Conservation (phyloP, 192 early-diverging fungal species). For the Backusella circina region DNA sequence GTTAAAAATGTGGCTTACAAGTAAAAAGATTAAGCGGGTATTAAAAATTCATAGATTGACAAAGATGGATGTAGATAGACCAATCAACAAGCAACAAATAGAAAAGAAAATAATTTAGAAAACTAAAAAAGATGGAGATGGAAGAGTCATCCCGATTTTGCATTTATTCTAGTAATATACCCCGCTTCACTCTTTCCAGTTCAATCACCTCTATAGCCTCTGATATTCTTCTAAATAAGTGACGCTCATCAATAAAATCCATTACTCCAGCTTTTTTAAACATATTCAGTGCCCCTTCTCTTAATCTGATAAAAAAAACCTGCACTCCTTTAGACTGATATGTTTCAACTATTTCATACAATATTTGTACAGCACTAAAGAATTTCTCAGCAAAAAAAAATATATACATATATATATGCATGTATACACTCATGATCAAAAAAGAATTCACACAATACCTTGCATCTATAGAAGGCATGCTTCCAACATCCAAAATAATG, state of each 20-base stretch:
- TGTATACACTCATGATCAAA: neutral
- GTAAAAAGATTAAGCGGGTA: conserved; percentile 1
- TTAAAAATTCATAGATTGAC: conserved; percentile 6
- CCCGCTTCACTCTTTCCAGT: conserved; percentile 1
- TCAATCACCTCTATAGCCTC: conserved; percentile 31
- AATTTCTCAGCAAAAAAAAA: neutral
- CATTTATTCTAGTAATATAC: conserved; percentile 1
- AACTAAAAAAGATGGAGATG: neutral
- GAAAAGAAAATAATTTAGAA: conserved; percentile 1
- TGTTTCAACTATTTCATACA: conserved; percentile 86
- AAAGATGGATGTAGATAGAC: conserved; percentile 13
- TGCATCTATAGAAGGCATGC: conserved; percentile 87
- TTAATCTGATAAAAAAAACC: conserved; percentile 90
- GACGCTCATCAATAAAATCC: conserved; percentile 53
- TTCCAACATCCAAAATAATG: conserved; percentile 89
- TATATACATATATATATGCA: neutral
- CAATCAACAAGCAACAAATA: conserved; percentile 6
- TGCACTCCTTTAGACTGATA: conserved; percentile 74
- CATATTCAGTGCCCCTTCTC: conserved; percentile 56
- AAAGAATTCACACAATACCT: conserved; percentile 27
- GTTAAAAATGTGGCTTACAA: neutral
- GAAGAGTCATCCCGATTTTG: neutral
- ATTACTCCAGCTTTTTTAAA: conserved; percentile 74
- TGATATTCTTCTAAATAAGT: conserved; percentile 67
- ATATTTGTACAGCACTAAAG: conserved; percentile 54